These are phyloP conservation scores for Penicillium concentricum DNA, from an alignment of 2,329 filamentous ascomycete species.

Conservation along the genomic window DNA sequence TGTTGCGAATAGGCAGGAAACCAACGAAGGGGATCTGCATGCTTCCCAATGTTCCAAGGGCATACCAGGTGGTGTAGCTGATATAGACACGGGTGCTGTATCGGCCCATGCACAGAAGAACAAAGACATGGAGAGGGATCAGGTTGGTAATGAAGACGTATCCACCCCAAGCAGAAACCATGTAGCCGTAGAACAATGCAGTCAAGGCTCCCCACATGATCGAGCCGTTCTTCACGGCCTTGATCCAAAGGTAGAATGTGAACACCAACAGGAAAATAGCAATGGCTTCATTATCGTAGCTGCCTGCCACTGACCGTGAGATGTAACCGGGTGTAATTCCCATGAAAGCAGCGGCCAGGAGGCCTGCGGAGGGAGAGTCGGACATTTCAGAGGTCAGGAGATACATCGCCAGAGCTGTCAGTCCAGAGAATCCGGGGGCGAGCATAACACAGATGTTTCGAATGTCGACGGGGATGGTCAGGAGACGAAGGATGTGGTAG, in stretches of 20 bases:
- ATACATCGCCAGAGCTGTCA: slow-evolving; percentile 91
- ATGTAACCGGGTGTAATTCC: slow-evolving; percentile 97
- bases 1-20: slow-evolving; percentile 92
- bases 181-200: slow-evolving; percentile 97
- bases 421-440: slow-evolving; percentile 87
- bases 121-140: slow-evolving; percentile 89
- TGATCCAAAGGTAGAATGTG: slow-evolving; percentile 99
- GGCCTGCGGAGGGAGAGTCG: slow-evolving; percentile 87
- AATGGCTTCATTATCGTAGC: slow-evolving; percentile 99
- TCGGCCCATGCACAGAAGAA: slow-evolving; percentile 92
- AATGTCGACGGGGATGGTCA: slow-evolving; percentile 93
- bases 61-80: slow-evolving; percentile 97
- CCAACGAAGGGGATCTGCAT: slow-evolving; percentile 99
- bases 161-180: slow-evolving; percentile 99
- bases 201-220: slow-evolving; percentile 95
- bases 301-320: slow-evolving; percentile 93
- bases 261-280: slow-evolving; percentile 98
- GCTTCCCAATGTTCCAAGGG: slow-evolving; percentile 89
- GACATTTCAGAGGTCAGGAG: slow-evolving; percentile 97
- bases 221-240: slow-evolving; percentile 92
- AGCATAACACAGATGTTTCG: slow-evolving; percentile 98
- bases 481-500: slow-evolving; percentile 85
- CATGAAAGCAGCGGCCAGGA: slow-evolving; percentile 94
- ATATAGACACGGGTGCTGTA: slow-evolving; percentile 95
- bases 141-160: slow-evolving; percentile 99